These are phyloP conservation scores for Xylaria cubensis DNA, from an alignment of 495 filamentous ascomycete genomes.

Conservation along the genomic window DNA sequence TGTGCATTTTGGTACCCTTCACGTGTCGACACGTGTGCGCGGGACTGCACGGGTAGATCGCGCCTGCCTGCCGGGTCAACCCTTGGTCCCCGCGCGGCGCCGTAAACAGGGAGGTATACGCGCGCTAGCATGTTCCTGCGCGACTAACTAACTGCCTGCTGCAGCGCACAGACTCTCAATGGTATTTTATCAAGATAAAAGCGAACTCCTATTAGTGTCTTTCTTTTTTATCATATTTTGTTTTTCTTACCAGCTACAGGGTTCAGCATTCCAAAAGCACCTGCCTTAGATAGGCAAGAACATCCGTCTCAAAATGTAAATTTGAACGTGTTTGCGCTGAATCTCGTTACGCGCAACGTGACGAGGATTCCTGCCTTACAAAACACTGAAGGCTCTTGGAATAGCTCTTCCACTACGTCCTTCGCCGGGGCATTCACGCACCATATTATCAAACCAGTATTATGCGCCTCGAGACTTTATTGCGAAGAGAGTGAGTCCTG, in stretches of 20 bases:
- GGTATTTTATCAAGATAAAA: constrained; percentile 4
- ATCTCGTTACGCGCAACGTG: constrained; percentile 1
- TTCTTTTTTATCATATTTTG: neutral
- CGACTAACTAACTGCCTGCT: neutral
- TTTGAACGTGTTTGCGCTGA: no score
- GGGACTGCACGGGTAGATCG: constrained; percentile 8
- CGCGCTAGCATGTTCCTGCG: constrained; percentile 4
- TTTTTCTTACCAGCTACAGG: neutral
- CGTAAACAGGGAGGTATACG: neutral
- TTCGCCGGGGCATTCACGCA: neutral
- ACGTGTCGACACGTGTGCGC: constrained; percentile 19
- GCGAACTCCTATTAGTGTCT: neutral
- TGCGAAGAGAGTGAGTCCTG: neutral
- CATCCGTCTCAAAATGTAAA: neutral
- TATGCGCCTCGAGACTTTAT: neutral
- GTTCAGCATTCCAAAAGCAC: neutral
- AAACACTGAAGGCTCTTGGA: neutral
- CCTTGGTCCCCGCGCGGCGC: neutral
- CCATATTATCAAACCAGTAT: neutral
- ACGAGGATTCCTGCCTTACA: neutral
- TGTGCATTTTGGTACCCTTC: neutral
- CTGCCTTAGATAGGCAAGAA: constrained; percentile 13
- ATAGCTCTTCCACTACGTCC: neutral
- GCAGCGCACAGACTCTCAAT: constrained; percentile 14
- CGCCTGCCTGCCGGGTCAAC: constrained; percentile 3